These are phyloP conservation scores for Paxillus ammoniavirescens DNA, from an alignment of 768 basidiomycete genomes.

Conservation along the genomic window DNA sequence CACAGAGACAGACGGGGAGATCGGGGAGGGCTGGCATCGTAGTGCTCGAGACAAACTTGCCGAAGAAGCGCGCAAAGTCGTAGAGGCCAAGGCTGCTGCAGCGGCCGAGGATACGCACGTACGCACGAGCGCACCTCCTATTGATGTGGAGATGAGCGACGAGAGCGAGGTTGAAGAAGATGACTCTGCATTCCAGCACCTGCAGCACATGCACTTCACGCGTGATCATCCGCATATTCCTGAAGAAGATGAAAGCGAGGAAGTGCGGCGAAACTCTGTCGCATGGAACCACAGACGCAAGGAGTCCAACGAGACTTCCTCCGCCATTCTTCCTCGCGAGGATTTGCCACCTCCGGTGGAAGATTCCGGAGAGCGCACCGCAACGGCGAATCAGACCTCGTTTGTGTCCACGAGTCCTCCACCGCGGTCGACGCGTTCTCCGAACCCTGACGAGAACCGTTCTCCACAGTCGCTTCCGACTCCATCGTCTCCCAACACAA, in stretches of 20 bases:
- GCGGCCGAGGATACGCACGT: conserved; percentile 51
- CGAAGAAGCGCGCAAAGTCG: conserved; percentile 61
- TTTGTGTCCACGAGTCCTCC: conserved; percentile 15
- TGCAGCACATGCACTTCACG: conserved; percentile 37
- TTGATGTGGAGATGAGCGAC: conserved; percentile 74
- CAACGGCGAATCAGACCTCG: conserved; percentile 13
- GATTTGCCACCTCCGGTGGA: conserved; percentile 9
- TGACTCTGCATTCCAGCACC: conserved; percentile 37
- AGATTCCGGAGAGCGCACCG: conserved; percentile 12
- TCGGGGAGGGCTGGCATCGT: conserved; percentile 65
- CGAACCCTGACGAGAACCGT: conserved; percentile 12
- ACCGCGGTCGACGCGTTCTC: conserved; percentile 20
- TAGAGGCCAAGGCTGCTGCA: conserved; percentile 38
- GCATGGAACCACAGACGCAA: conserved; percentile 22
- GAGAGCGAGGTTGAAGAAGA: conserved; percentile 73
- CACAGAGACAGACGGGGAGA: conserved; percentile 47
- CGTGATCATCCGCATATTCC: conserved; percentile 59
- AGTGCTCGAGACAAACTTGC: conserved; percentile 65
- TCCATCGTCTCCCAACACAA: conserved; percentile 27
- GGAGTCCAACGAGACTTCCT: conserved; percentile 29
- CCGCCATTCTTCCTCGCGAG: conserved; percentile 30
- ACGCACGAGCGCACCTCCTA: conserved; percentile 53
- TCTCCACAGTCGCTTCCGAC: conserved; percentile 24
- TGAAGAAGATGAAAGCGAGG: conserved; percentile 68
- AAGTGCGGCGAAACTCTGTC: conserved; percentile 25